Evolutionary conservation across 768 basidiomycete genomes (phyloP), one percentile per base, ranked within the genome.

Genomic region (Phlebiopsis gigantea): DNA sequence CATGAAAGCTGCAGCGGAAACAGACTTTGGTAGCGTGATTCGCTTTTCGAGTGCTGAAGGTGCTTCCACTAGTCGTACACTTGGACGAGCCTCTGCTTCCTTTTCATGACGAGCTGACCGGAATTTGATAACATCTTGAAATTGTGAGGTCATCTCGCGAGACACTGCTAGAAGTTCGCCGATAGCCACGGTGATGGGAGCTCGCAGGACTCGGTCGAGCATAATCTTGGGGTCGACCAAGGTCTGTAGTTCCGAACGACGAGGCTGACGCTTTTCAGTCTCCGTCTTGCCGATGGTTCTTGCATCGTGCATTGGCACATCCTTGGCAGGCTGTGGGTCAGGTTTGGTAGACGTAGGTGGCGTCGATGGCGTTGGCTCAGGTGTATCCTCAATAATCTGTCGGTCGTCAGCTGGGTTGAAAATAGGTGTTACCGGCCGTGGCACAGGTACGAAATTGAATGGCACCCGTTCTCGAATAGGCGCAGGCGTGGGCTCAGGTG

Each of bases 161-260:
- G 55, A 56, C 4, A 56, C 46, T 17, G 28, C 55, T 22, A 56
- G 31, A 2, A 56, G 45, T 56, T 56, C 55, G 2, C 55, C 55
- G 12, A 56, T 22, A 19, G 45, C 45, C 7, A 56, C 5, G 2
- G 55, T 56, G 5, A 56, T 30, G 8, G 55, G 55, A 1, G 46
- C 39, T 6, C 47, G 24, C 5, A 56, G 22, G 5, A 56, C 55
- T 41, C 39, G 30, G 31, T 30, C 46, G 1, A 56, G 46, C 19
- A 56, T 39, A 15, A 14, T 26, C 25, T 31, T 9, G 19, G 46
- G 55, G 25, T 47, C 22, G 1, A 47, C 21, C n/a, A n/a, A 28
- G n/a, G 45, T 29, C 19, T 56, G 55, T 5, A 56, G 19, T 34
- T 48, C 46, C 1, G 55, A 56, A 12, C 8, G 34, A 2, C 34